Evolutionary conservation across 1,284 basidiomycete genomes (phyloP).

Genomic region (Cryptococcus wingfieldii): DNA sequence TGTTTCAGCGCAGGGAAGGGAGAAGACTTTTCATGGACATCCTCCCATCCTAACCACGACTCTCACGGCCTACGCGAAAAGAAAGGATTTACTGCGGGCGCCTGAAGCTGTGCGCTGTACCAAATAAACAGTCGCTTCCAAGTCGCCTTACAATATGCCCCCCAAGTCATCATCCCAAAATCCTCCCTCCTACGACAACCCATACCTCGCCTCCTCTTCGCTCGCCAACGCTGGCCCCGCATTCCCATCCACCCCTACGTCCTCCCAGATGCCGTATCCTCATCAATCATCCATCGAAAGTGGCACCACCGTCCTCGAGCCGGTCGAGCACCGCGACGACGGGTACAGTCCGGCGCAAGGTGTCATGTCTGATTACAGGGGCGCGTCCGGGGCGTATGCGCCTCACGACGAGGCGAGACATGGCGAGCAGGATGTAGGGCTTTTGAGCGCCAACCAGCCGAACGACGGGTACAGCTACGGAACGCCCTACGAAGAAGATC

Average conservation of each 20-base stretch:
- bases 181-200: not conserved
- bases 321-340: not conserved
- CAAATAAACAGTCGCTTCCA: no score
- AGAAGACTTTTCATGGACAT: no score
- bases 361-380: constrained; percentile 5
- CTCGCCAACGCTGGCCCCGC: not conserved
- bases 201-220: not conserved
- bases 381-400: not conserved
- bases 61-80: no score
- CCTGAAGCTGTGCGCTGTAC: no score
- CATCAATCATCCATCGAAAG: constrained; percentile 16
- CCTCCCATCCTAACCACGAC: no score
- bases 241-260: constrained; percentile 3
- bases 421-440: constrained; percentile 12
- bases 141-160: no score
- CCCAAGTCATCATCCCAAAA: not conserved
- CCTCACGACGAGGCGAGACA: not conserved
- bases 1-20: no score
- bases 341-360: constrained; percentile 5
- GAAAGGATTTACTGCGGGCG: no score
- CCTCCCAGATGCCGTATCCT: constrained; percentile 14
- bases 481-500: constrained; percentile 11
- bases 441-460: constrained; percentile 2
- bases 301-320: constrained; percentile 9
- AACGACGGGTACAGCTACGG: constrained; percentile 11